Evolutionary conservation across 352 stramenopile species (phyloP).

Genomic region (Phytophthora cactorum): DNA sequence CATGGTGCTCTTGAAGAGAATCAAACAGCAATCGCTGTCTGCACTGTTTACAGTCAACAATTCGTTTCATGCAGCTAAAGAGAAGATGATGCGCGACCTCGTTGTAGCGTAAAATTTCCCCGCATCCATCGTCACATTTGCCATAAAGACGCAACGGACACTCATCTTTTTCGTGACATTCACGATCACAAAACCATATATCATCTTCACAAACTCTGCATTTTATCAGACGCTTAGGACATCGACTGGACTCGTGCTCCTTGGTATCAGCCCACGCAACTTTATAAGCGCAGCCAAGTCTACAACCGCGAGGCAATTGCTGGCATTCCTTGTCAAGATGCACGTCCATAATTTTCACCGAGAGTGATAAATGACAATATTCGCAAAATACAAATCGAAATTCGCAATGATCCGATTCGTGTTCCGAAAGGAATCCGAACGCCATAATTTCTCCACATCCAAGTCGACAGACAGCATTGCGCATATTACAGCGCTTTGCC

Average conservation of each 20-base stretch:
- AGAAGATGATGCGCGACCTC: conserved; percentile 67
- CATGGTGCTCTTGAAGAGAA: conserved; percentile 49
- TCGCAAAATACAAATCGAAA: conserved; percentile 56
- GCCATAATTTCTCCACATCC: conserved; percentile 62
- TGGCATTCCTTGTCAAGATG: conserved; percentile 53
- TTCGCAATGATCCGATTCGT: conserved; percentile 60
- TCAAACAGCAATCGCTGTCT: conserved; percentile 41
- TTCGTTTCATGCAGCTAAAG: conserved; percentile 52
- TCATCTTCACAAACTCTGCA: conserved; percentile 52
- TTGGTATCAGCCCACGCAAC: conserved; percentile 33
- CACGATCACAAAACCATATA: conserved; percentile 55
- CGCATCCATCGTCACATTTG: conserved; percentile 54
- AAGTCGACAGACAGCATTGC: conserved; percentile 62
- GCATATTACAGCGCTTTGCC: conserved; percentile 65
- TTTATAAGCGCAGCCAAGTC: conserved; percentile 46
- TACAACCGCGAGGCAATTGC: conserved; percentile 51
- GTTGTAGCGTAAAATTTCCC: conserved; percentile 49
- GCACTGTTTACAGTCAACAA: conserved; percentile 61
- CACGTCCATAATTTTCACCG: conserved; percentile 27
- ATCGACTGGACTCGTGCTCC: conserved; percentile 50
- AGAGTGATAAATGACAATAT: conserved; percentile 51
- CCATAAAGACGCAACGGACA: conserved; percentile 64
- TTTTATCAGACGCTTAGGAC: conserved; percentile 68
- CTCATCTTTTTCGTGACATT: conserved; percentile 47
- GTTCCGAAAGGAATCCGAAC: conserved; percentile 47